Conservation (phyloP, 108 stramenopile species). For the Craspedostauros australis region DNA sequence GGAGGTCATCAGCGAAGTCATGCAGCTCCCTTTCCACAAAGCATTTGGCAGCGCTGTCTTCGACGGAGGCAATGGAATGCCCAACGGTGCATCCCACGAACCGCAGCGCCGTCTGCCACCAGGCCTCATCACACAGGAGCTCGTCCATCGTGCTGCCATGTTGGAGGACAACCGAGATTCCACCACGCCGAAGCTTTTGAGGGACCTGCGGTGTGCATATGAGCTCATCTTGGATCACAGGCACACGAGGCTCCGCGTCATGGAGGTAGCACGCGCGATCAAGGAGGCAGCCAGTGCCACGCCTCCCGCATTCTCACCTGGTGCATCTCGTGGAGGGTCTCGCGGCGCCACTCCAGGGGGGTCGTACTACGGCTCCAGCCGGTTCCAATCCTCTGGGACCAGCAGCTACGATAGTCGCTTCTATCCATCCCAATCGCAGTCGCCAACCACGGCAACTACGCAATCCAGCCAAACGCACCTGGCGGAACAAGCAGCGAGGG, state of each 20-base stretch:
- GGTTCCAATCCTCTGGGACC: slow-evolving; percentile 17
- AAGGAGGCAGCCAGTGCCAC: slow-evolving; percentile 88
- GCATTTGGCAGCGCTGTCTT: slow-evolving; percentile 39
- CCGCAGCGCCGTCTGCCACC: slow-evolving; percentile 44
- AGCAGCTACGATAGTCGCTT: slow-evolving; percentile 43
- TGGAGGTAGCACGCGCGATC: slow-evolving; percentile 89
- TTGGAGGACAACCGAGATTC: slow-evolving; percentile 78
- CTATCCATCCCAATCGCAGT: slow-evolving; percentile 29
- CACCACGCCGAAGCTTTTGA: slow-evolving; percentile 73
- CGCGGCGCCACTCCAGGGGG: slow-evolving; percentile 82
- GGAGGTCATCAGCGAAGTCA: slow-evolving; percentile 88
- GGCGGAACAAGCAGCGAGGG: slow-evolving; percentile 77
- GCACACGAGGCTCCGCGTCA: slow-evolving; percentile 89
- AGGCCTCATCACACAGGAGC: slow-evolving; percentile 63
- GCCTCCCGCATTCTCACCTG: slow-evolving; percentile 84
- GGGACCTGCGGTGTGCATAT: slow-evolving; percentile 92
- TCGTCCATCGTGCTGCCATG: slow-evolving; percentile 75
- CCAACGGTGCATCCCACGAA: slow-evolving; percentile 40
- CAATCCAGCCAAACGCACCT: slow-evolving; percentile 50
- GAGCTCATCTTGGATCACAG: slow-evolving; percentile 97
- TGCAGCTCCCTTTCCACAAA: slow-evolving; percentile 85
- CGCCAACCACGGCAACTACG: slow-evolving; percentile 26
- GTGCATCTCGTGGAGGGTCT: no score
- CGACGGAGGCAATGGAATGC: slow-evolving; percentile 14
- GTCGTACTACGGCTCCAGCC: slow-evolving; percentile 34